Evolutionary conservation across 257 asterid genomes (phyloP).

Genomic region (Nyctanthes arbortristis): DNA sequence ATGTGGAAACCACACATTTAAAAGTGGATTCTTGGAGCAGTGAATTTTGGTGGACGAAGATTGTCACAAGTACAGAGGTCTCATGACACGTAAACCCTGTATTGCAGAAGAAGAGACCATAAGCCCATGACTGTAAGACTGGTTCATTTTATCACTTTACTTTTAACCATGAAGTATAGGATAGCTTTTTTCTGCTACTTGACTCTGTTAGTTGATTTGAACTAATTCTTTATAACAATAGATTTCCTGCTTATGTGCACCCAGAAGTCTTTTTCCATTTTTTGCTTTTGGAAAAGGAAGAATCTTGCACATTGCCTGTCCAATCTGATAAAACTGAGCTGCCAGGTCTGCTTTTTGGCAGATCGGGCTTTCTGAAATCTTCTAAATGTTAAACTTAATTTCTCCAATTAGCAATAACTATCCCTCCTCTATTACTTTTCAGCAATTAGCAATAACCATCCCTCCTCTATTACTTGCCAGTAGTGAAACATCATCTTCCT

Average conservation of each 20-base stretch:
- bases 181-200: not conserved
- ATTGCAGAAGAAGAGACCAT: not conserved
- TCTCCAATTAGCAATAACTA: constrained; percentile 17
- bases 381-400: constrained; percentile 6
- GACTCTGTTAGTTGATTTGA: not conserved
- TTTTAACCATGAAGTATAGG: not conserved
- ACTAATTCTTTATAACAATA: not conserved
- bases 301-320: not conserved
- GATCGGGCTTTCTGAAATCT: not conserved
- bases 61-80: not conserved
- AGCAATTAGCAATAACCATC: no score
- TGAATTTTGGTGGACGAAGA: not conserved
- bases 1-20: not conserved
- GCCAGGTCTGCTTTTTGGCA: not conserved
- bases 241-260: not conserved
- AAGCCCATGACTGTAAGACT: not conserved
- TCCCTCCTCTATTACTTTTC: no score
- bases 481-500: not conserved
- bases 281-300: not conserved
- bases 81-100: not conserved
- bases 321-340: constrained; percentile 1
- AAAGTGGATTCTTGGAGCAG: not conserved
- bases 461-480: not conserved
- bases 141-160: not conserved
- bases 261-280: not conserved